phyloP scores from a whole-genome alignment of 495 filamentous ascomycete species.

The Penicillium bialowiezense region DNA sequence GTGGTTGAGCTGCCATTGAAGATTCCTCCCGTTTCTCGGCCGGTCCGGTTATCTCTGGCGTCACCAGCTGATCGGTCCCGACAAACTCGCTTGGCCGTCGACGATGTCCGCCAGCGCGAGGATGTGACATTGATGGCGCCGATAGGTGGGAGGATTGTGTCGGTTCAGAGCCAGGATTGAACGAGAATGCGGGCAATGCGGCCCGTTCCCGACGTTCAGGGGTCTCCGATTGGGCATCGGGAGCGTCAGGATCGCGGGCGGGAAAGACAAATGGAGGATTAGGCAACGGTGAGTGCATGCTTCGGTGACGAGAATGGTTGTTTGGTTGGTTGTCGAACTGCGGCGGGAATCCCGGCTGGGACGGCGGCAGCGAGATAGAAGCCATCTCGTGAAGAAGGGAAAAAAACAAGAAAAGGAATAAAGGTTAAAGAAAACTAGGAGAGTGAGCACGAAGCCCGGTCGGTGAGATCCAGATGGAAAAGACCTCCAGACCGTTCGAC shows the following conservation, averaged over 20 bases:
- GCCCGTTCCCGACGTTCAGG: slow-evolving; percentile 28
- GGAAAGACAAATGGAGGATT: slow-evolving; percentile 76
- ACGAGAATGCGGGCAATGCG: slow-evolving; percentile 60
- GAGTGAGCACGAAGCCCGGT: slow-evolving; percentile 14
- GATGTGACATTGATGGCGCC: slow-evolving; percentile 25
- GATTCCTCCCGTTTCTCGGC: slow-evolving; percentile 63
- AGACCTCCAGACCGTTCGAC: slow-evolving; percentile 47
- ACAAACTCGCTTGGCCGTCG: slow-evolving; percentile 78
- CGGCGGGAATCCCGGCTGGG: slow-evolving; percentile 31
- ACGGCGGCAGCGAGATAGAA: slow-evolving; percentile 41
- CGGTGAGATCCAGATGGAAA: slow-evolving; percentile 34
- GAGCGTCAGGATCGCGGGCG: slow-evolving; percentile 34
- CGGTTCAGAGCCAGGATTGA: slow-evolving; percentile 52
- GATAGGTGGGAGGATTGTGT: slow-evolving; percentile 26
- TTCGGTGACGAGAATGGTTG: slow-evolving; percentile 24
- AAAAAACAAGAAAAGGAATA: slow-evolving; percentile 10
- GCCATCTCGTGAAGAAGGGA: slow-evolving; percentile 29
- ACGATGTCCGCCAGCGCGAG: slow-evolving; percentile 57
- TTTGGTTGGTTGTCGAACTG: slow-evolving; percentile 29
- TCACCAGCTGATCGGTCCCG: slow-evolving; percentile 63
- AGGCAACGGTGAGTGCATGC: slow-evolving; percentile 51
- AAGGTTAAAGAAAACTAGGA: slow-evolving; percentile 8
- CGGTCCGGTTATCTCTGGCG: slow-evolving; percentile 55
- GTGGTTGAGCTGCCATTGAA: slow-evolving; percentile 43
- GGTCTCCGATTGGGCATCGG: slow-evolving; percentile 9